These are phyloP conservation scores for Candida maltosa DNA, from an alignment of 805 yeast species.

Conservation along the genomic window DNA sequence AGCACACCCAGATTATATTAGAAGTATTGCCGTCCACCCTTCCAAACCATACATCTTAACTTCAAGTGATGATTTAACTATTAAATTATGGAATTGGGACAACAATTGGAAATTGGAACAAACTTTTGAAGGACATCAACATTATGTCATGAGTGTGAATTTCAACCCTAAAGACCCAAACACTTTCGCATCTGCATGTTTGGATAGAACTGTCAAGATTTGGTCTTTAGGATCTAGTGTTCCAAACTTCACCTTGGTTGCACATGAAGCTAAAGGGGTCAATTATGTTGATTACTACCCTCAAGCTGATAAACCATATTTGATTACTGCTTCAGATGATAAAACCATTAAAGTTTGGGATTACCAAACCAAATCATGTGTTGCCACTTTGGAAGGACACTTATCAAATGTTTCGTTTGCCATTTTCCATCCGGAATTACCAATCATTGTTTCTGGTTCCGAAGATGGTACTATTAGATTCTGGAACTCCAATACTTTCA, in stretches of 20 bases:
- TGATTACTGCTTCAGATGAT: slow-evolving; percentile 90
- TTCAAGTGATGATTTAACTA: slow-evolving; percentile 86
- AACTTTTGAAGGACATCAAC: slow-evolving; percentile 92
- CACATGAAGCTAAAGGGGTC: slow-evolving; percentile 92
- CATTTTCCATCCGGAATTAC: slow-evolving; percentile 95
- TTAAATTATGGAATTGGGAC: slow-evolving; percentile 98
- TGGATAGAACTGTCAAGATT: slow-evolving; percentile 93
- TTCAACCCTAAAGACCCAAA: slow-evolving; percentile 97
- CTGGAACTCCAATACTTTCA: slow-evolving; percentile 94
- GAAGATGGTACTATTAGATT: slow-evolving; percentile 93
- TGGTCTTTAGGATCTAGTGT: slow-evolving; percentile 88
- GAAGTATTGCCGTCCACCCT: slow-evolving; percentile 93
- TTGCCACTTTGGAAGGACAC: slow-evolving; percentile 93
- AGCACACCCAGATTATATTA: slow-evolving; percentile 96
- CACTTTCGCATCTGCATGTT: slow-evolving; percentile 95
- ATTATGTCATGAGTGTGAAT: slow-evolving; percentile 90
- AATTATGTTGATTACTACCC: slow-evolving; percentile 97
- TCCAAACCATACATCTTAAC: slow-evolving; percentile 85
- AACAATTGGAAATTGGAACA: slow-evolving; percentile 87
- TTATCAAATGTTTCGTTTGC: slow-evolving; percentile 94
- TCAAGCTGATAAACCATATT: slow-evolving; percentile 93
- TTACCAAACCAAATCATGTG: slow-evolving; percentile 93
- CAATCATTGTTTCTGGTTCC: slow-evolving; percentile 90
- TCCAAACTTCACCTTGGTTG: slow-evolving; percentile 88
- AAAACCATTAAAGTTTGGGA: slow-evolving; percentile 89